A percentile compares a stretch with the other conserved stretches of the same genome.
Evolutionary conservation across 345 rosid genomes (phyloP).

Genomic region (Citrus cavaleriei): DNA sequence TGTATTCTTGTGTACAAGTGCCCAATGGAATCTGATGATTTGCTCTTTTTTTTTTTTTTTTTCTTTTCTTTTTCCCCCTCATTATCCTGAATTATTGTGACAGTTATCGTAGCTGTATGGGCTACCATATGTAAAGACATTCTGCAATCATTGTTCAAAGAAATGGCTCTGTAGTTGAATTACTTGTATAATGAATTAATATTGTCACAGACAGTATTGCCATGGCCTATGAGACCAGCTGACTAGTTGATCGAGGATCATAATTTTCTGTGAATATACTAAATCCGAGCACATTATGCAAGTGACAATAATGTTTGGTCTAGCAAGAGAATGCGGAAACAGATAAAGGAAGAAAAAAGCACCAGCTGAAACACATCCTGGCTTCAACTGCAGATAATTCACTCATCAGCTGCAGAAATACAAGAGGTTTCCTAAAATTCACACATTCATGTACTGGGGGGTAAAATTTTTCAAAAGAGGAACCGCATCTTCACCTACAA

Average conservation of each 20-base stretch:
- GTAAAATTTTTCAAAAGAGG: background rate
- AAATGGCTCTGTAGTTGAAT: conserved; percentile 8
- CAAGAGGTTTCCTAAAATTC: background rate
- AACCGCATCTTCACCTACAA: conserved; percentile 5
- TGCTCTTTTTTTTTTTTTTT: background rate
- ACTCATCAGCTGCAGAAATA: conserved; percentile 7
- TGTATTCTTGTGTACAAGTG: conserved; percentile 23
- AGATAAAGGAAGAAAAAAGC: background rate
- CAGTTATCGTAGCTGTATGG: conserved; percentile 31
- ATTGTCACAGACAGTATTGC: background rate
- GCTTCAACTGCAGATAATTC: conserved; percentile 1
- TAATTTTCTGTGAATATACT: background rate
- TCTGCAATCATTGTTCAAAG: conserved; percentile 21
- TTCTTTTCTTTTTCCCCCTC: background rate
- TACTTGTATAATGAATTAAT: background rate
- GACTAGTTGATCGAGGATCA: background rate
- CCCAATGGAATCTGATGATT: conserved; percentile 6
- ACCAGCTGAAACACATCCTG: background rate
- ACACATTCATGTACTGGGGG: conserved; percentile 1
- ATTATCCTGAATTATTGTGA: conserved; percentile 21
- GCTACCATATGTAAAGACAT: conserved; percentile 25
- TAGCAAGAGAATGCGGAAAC: background rate
- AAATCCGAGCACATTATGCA: background rate
- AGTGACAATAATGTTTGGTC: background rate
- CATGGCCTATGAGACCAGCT: background rate